Base-by-base conservation (phyloP, 257 asterid species). In the Capsicum baccatum region DNA sequence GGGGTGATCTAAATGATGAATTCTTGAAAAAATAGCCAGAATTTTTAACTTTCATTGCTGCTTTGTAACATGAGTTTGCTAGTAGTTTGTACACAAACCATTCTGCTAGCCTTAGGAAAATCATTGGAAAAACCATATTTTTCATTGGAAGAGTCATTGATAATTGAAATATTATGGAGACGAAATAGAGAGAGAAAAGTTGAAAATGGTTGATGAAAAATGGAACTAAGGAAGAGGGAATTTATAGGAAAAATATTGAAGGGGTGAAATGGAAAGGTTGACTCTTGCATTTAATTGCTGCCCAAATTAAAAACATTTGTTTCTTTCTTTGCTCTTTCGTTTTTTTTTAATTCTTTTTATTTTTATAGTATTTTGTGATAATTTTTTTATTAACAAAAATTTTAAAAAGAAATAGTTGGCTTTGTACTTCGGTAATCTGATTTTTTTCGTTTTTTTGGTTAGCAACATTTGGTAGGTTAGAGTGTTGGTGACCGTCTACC, bases 101-200 rank as follows among this genome's bases (percentile, higher is more conserved):
- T 64, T 90, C 92, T 60, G 89, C 90, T 86, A 95, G 68, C 68
- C 86, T 86, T 55, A 91, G 86, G 0, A 96, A 85, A 3, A 91
- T 83, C 92, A 89, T 91, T 62, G 92, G 95, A 37, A 96, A 93
- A 82, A 91, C 95, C 94, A 90, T 89, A 70, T 89, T 83, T 88
- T 90, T 91, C 17, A 84, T 19, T 12, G 84, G 76, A 5, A 79
- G 83, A 80, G 88, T 79, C 90, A 86, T 91, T 60, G 16, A 68
- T 15, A 35, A 16, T 83, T 70, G 67, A 14, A 55, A 69, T 33
- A 19, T 7, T 17, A 14, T 10, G 54, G 56, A 8, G 56, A 8
- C 33, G 52, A 19, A 76, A 67, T 62, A 12, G 37, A 66, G n/a
- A 79, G 68, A 74, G 16, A 83, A 21, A 81, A 69, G 80, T 15